These are phyloP conservation scores for Smithsoniella earleae DNA, from an alignment of 163 green algal genomes.

Conservation along the genomic window DNA sequence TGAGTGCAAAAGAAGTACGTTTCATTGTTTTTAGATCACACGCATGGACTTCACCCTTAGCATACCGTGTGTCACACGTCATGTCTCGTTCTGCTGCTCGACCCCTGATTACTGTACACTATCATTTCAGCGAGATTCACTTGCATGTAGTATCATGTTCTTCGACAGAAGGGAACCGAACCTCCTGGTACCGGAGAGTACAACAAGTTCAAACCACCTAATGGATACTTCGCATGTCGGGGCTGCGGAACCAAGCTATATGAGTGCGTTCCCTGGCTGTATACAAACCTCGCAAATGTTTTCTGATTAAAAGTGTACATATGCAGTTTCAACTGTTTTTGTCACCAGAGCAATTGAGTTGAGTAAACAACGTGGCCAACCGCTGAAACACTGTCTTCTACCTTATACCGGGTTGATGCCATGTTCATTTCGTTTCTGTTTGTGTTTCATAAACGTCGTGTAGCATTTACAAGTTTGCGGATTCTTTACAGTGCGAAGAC, in stretches of 20 bases:
- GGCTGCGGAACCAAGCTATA: conserved; percentile 60
- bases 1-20: conserved; percentile 50
- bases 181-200: conserved; percentile 56
- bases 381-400: too few species aligned
- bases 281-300: too few species aligned
- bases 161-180: conserved; percentile 73
- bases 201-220: conserved; percentile 41
- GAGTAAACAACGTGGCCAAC: too few species aligned
- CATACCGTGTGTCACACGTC: too few species aligned
- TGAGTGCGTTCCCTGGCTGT: conserved; percentile 48
- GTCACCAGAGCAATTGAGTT: too few species aligned
- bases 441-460: too few species aligned
- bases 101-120: neutral
- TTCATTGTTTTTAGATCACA: neutral
- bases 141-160: conserved; percentile 53
- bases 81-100: too few species aligned
- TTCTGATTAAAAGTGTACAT: too few species aligned
- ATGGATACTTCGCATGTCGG: conserved; percentile 58
- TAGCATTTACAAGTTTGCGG: neutral
- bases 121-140: neutral
- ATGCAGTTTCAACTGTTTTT: too few species aligned
- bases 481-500: conserved; percentile 40
- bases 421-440: too few species aligned
- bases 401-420: too few species aligned
- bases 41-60: too few species aligned